phyloP scores from a whole-genome alignment of 805 yeast species.

The Zygoascus flipseniorum region DNA sequence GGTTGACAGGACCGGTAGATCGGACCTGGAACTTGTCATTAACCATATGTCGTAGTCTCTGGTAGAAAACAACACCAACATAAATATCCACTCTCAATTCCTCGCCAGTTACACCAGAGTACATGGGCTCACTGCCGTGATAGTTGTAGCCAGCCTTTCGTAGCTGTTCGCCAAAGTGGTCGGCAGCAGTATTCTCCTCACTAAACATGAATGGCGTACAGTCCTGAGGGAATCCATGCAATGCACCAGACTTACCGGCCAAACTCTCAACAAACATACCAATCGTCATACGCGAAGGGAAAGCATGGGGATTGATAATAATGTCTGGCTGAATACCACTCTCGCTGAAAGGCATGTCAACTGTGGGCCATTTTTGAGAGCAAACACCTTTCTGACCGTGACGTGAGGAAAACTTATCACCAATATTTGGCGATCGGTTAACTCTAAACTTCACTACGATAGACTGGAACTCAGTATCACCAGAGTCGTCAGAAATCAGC shows the following conservation, averaged over 20 bases:
- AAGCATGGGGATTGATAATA: slow-evolving; percentile 98
- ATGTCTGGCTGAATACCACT: slow-evolving; percentile 90
- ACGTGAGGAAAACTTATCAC: slow-evolving; percentile 95
- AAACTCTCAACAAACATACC: slow-evolving; percentile 98
- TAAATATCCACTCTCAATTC: slow-evolving; percentile 94
- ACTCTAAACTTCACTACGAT: slow-evolving; percentile 84
- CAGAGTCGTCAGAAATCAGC: slow-evolving; percentile 73
- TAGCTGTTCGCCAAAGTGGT: slow-evolving; percentile 92
- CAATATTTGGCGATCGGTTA: slow-evolving; percentile 87
- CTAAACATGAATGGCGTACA: slow-evolving; percentile 93
- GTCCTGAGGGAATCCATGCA: slow-evolving; percentile 96
- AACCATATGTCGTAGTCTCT: slow-evolving; percentile 98
- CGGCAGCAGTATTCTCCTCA: slow-evolving; percentile 93
- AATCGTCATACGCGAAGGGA: slow-evolving; percentile 99
- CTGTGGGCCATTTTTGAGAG: slow-evolving; percentile 95
- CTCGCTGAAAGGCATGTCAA: slow-evolving; percentile 92
- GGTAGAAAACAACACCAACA: slow-evolving; percentile 95
- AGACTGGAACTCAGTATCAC: slow-evolving; percentile 71
- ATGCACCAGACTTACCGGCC: slow-evolving; percentile 98
- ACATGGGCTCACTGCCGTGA: slow-evolving; percentile 98
- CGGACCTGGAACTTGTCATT: slow-evolving; percentile 99
- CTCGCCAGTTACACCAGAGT: slow-evolving; percentile 97
- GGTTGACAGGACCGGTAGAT: slow-evolving; percentile 96
- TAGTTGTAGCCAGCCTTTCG: slow-evolving; percentile 84
- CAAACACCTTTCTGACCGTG: slow-evolving; percentile 99